Percentiles rank a stretch among this genome's conserved stretches.
Evolutionary conservation across 2,329 filamentous ascomycete genomes (phyloP).

Genomic region (Penicillium sp.): DNA sequence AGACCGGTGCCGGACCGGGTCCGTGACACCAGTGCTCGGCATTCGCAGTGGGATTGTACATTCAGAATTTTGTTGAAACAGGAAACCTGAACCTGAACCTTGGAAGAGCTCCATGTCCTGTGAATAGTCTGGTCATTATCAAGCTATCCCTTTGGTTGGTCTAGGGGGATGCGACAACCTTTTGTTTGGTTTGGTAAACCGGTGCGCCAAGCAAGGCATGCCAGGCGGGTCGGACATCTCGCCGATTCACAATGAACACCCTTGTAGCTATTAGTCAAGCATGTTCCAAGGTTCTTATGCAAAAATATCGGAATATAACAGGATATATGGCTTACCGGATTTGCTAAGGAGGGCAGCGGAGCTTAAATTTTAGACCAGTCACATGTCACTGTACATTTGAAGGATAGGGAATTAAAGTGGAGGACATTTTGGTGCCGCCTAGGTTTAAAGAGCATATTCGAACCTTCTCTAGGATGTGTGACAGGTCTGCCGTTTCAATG

Average conservation of each 20-base stretch:
- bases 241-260: neutral
- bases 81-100: neutral
- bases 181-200: neutral
- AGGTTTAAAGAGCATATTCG: too few relatives aligned
- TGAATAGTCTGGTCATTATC: neutral
- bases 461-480: too few relatives aligned
- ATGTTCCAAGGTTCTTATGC: neutral
- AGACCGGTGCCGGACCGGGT: constrained; percentile 3
- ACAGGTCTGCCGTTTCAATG: too few relatives aligned
- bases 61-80: neutral
- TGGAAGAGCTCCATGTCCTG: neutral
- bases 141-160: neutral
- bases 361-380: too few relatives aligned
- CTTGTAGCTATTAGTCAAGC: neutral
- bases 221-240: neutral
- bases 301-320: too few relatives aligned
- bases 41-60: neutral
- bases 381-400: too few relatives aligned
- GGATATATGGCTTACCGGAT: too few relatives aligned
- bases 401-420: too few relatives aligned
- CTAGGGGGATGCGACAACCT: neutral
- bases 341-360: too few relatives aligned
- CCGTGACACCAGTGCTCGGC: neutral
- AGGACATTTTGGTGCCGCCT: too few relatives aligned
- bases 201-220: neutral